Evolutionary conservation across 1,284 basidiomycete genomes (phyloP).

Genomic region (Moniliophthora roreri): DNA sequence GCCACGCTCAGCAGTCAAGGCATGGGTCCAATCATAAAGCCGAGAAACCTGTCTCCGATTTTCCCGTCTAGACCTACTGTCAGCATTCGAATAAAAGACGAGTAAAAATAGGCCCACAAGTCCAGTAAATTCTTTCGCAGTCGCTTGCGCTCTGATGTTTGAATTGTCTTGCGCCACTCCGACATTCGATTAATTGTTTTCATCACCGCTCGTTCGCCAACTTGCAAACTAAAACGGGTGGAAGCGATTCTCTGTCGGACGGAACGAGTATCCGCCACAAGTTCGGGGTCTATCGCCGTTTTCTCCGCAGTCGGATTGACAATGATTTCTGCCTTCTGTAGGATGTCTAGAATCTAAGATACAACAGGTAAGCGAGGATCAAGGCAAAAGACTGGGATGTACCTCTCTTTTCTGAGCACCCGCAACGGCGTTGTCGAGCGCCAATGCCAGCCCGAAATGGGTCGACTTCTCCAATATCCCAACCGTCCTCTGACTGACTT

Average conservation of each 20-base stretch:
- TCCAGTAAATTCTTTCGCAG: conserved; percentile 71
- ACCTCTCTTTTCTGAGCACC: conserved; percentile 70
- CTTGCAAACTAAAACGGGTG: conserved; percentile 56
- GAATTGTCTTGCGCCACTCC: conserved; percentile 71
- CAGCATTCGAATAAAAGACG: conserved; percentile 7
- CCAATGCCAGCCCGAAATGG: conserved; percentile 65
- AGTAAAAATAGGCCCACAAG: conserved; percentile 40
- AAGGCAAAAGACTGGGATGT: conserved; percentile 13
- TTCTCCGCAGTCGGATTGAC: conserved; percentile 49
- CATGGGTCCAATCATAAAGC: conserved; percentile 56
- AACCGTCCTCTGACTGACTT: conserved; percentile 44
- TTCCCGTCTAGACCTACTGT: conserved; percentile 55
- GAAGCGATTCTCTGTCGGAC: conserved; percentile 53
- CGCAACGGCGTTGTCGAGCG: conserved; percentile 58
- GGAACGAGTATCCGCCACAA: conserved; percentile 49
- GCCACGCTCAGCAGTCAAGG: conserved; percentile 71
- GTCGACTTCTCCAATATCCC: conserved; percentile 66
- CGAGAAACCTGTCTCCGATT: conserved; percentile 64
- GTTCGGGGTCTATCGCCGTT: conserved; percentile 49
- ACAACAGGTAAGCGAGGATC: background rate
- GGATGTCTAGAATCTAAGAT: conserved; percentile 53
- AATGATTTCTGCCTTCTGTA: conserved; percentile 53
- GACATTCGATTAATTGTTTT: conserved; percentile 61
- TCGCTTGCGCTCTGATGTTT: conserved; percentile 65
- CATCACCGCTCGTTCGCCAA: conserved; percentile 59